These are phyloP conservation scores for Psilocybe cubensis DNA, from an alignment of 768 basidiomycete species.

Conservation along the genomic window DNA sequence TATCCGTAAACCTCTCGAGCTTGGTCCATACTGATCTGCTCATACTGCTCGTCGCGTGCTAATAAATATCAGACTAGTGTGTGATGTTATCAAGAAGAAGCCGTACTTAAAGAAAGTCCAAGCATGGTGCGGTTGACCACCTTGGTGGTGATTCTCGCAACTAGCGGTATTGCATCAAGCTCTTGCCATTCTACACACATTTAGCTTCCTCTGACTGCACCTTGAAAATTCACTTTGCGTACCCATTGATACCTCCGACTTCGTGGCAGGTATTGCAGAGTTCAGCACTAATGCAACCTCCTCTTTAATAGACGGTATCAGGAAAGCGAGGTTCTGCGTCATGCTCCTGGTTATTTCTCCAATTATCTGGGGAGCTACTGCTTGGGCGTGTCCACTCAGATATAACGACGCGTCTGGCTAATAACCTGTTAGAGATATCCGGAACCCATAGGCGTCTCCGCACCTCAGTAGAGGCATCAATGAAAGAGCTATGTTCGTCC, in stretches of 20 bases:
- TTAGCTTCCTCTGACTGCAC: constrained; percentile 37
- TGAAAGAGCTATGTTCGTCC: constrained; percentile 40
- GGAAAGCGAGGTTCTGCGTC: constrained; percentile 31
- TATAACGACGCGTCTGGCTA: constrained; percentile 13
- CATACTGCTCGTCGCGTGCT: constrained; percentile 4
- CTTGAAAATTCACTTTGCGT: background rate
- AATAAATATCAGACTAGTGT: background rate
- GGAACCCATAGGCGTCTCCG: background rate
- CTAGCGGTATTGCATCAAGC: constrained; percentile 11
- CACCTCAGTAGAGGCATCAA: constrained; percentile 34
- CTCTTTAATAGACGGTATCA: constrained; percentile 41
- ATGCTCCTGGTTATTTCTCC: constrained; percentile 1
- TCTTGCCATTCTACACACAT: constrained; percentile 18
- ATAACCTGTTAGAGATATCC: background rate
- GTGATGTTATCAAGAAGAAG: background rate
- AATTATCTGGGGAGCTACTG: background rate
- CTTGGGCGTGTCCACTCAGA: constrained; percentile 8
- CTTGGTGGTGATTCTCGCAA: constrained; percentile 1
- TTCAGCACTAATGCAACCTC: constrained; percentile 45
- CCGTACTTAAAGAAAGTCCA: constrained; percentile 27
- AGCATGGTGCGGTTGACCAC: constrained; percentile 15
- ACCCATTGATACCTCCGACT: background rate
- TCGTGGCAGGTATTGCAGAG: constrained; percentile 20
- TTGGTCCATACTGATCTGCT: background rate
- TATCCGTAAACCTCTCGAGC: background rate